Evolutionary conservation across 768 basidiomycete species (phyloP).

Genomic region (Collybiopsis luxurians): DNA sequence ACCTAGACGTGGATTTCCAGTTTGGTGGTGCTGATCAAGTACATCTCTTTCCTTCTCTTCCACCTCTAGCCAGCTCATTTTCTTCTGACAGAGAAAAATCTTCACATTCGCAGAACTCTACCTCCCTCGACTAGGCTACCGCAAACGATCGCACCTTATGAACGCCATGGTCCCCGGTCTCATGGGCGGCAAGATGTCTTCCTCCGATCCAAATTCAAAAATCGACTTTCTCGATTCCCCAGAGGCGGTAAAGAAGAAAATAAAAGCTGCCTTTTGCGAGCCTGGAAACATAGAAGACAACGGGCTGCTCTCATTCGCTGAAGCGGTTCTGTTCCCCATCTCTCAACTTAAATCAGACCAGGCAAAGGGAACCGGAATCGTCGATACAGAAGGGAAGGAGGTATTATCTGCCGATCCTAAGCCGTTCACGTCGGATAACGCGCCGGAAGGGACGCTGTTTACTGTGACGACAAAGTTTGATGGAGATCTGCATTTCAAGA

Average conservation of each 20-base stretch:
- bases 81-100: constrained; percentile 78
- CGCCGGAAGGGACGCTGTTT: constrained; percentile 82
- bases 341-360: constrained; percentile 70
- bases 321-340: constrained; percentile 88
- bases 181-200: constrained; percentile 96
- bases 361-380: constrained; percentile 43
- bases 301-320: constrained; percentile 81
- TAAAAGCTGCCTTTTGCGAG: constrained; percentile 92
- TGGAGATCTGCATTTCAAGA: constrained; percentile 71
- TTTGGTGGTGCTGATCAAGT: constrained; percentile 99
- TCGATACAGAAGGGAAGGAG: constrained; percentile 15
- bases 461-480: constrained; percentile 79
- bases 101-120: constrained; percentile 97
- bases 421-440: constrained; percentile 64
- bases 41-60: constrained; percentile 15
- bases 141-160: constrained; percentile 96
- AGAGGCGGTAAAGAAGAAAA: constrained; percentile 81
- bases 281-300: constrained; percentile 89
- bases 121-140: constrained; percentile 90
- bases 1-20: constrained; percentile 94
- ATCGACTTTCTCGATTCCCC: constrained; percentile 95
- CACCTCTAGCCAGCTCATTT: background rate
- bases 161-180: constrained; percentile 97
- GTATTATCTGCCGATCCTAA: constrained; percentile 48
- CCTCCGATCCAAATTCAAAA: constrained; percentile 96